A percentile compares a stretch with the other conserved stretches of the same genome.
Evolutionary conservation across 352 stramenopile species (phyloP).

Genomic region (Thalassiosira exigua): DNA sequence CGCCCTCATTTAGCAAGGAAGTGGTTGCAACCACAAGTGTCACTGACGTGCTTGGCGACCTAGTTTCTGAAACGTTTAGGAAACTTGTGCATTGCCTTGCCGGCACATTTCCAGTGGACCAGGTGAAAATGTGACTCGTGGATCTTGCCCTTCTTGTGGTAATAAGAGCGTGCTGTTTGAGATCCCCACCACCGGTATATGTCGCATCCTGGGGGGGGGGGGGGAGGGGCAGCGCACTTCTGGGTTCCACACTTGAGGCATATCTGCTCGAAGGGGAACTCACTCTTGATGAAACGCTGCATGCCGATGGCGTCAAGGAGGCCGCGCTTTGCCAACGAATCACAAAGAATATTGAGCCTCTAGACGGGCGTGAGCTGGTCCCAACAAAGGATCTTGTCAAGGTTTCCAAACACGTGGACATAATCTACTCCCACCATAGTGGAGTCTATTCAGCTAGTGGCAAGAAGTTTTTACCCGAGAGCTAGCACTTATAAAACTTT

Average conservation of each 20-base stretch:
- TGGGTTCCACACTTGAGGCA: neutral
- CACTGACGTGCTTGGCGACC: conserved; percentile 26
- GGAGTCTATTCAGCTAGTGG: too few species aligned
- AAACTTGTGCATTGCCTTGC: conserved; percentile 15
- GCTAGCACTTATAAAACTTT: too few species aligned
- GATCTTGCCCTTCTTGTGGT: conserved; percentile 12
- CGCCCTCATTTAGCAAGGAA: conserved; percentile 23
- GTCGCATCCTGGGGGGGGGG: conserved; percentile 3
- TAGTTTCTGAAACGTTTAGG: conserved; percentile 14
- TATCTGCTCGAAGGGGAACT: conserved; percentile 32
- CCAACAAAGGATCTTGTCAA: too few species aligned
- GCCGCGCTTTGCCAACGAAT: too few species aligned
- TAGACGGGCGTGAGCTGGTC: too few species aligned
- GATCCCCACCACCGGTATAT: conserved; percentile 24
- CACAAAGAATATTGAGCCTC: too few species aligned
- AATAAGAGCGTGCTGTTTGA: conserved; percentile 6
- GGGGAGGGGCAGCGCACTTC: conserved; percentile 18
- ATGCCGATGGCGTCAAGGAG: too few species aligned
- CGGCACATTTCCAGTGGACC: conserved; percentile 26
- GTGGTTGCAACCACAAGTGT: conserved; percentile 34
- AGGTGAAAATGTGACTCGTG: conserved; percentile 14
- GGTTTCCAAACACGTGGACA: too few species aligned
- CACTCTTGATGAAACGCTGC: too few species aligned
- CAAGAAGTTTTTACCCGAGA: too few species aligned
- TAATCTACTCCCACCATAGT: too few species aligned